Conservation (phyloP, 768 basidiomycete species). For the Kondoa subrosea region DNA sequence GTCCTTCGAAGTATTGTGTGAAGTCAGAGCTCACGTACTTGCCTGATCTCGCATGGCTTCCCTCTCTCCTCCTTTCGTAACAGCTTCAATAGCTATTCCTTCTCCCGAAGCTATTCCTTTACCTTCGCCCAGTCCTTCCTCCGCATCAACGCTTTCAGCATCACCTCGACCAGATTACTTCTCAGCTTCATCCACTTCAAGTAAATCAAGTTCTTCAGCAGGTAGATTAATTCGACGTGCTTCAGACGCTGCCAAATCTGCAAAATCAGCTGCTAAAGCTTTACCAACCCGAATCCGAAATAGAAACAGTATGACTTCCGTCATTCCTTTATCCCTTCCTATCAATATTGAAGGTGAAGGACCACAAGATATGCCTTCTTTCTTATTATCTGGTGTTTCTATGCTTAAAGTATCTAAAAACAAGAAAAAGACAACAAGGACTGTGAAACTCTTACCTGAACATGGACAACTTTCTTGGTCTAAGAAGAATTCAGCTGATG, state of each 20-base stretch:
- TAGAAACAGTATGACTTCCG: background rate
- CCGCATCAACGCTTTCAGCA: background rate
- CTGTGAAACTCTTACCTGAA: conserved; percentile 15
- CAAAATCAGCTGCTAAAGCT: background rate
- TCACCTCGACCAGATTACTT: background rate
- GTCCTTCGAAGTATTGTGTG: no score
- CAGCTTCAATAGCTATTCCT: background rate
- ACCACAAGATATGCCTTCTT: conserved; percentile 6
- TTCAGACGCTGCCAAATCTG: background rate
- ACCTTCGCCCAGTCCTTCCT: background rate
- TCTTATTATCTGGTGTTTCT: conserved; percentile 5
- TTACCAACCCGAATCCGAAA: background rate
- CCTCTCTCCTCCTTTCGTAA: background rate
- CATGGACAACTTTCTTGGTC: conserved; percentile 17
- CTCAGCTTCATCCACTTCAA: background rate
- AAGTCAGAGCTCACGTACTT: no score
- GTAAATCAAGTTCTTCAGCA: no score
- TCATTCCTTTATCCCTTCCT: background rate
- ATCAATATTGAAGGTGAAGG: background rate
- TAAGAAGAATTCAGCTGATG: background rate
- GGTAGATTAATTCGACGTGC: background rate
- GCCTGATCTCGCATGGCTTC: no score
- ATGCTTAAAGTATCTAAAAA: conserved; percentile 19
- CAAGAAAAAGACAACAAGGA: conserved; percentile 10
- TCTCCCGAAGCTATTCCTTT: background rate